Conservation (phyloP, 2,329 filamentous ascomycete genomes). For the Stemphylium beticola region DNA sequence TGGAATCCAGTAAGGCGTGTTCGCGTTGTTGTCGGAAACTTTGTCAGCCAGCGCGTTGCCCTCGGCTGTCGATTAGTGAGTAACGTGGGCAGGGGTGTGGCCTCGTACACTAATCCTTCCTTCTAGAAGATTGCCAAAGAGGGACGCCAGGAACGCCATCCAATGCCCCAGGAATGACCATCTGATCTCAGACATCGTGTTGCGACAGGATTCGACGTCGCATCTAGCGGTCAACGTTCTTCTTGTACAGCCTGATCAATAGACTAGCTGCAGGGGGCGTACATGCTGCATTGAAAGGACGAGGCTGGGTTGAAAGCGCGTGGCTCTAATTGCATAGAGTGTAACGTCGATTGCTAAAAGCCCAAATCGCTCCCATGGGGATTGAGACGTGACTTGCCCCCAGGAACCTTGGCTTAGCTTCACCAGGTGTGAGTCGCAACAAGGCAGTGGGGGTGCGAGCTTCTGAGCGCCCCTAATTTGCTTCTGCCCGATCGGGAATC, state of each 20-base stretch:
- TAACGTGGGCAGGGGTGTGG: constrained; percentile 16
- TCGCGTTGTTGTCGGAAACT: constrained; percentile 25
- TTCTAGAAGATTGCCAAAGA: constrained; percentile 36
- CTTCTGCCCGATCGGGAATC: constrained; percentile 11
- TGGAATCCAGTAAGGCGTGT: constrained; percentile 22
- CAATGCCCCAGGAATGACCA: not conserved
- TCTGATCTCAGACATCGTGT: constrained; percentile 1
- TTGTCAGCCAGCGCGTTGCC: constrained; percentile 34
- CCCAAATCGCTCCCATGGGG: not conserved
- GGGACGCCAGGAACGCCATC: constrained; percentile 8
- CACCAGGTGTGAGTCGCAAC: not conserved
- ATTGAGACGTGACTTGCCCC: constrained; percentile 11
- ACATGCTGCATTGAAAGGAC: not conserved
- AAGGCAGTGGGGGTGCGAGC: not conserved
- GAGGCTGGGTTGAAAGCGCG: not conserved
- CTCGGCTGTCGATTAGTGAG: constrained; percentile 34
- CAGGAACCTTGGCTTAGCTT: not conserved
- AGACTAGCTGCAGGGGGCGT: not conserved
- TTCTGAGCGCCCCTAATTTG: constrained; percentile 29
- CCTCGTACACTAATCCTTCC: constrained; percentile 6
- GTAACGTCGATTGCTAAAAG: not conserved
- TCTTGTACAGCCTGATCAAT: not conserved
- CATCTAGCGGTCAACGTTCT: constrained; percentile 2
- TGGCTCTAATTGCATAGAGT: not conserved
- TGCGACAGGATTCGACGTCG: not conserved